Base-by-base conservation (phyloP, 2,329 filamentous ascomycete species). In the Chrysoporthe puriensis region DNA sequence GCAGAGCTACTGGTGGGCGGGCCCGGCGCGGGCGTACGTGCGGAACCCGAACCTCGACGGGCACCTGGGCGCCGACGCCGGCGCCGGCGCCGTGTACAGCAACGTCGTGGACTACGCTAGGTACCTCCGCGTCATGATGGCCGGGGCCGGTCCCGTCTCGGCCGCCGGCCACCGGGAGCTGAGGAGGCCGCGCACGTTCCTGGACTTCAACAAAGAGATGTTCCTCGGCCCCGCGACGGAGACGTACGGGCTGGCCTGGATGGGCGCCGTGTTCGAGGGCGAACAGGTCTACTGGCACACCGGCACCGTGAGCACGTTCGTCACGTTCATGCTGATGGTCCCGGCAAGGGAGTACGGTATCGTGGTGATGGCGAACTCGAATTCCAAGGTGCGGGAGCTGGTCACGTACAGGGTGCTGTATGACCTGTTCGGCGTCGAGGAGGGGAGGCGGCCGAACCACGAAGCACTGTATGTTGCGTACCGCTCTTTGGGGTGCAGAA, bases 41-140 rank as follows among this genome's bases (percentile, higher is more conserved):
- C 65, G 70, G 3, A 72, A 78, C 11, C 66, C 70, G 0, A 72
- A 70, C 62, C 67, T 73, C 66, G 43, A 73, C 8, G 71, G 75
- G 16, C 73, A 80, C 4, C 71, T 73, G 1, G 72, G 75, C 3
- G 74, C 74, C 52, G 76, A 74, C 5, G 77, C 77, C 58, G 83
- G 82, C 0, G 82, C 82, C 0, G 84, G 83, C 0, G 77, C 76
- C 18, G 77, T 84, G 32, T 76, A 81, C 46, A 80, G 76, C 0
- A 79, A 75, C 36, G 78, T 81, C 5, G 44, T 73, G 0, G 80
- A 82, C 67, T 82, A 80, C 71, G 75, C 78, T 7, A 74, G 72
- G 58, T 78, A 76, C 57, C 73, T 79, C 21, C 74, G 73, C 32
- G 68, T 72, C 44, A 78, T 79, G 77, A 75, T 79, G 48, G 56